Conservation (phyloP, 2,329 filamentous ascomycete species). For the Chrysoporthe cubensis region DNA sequence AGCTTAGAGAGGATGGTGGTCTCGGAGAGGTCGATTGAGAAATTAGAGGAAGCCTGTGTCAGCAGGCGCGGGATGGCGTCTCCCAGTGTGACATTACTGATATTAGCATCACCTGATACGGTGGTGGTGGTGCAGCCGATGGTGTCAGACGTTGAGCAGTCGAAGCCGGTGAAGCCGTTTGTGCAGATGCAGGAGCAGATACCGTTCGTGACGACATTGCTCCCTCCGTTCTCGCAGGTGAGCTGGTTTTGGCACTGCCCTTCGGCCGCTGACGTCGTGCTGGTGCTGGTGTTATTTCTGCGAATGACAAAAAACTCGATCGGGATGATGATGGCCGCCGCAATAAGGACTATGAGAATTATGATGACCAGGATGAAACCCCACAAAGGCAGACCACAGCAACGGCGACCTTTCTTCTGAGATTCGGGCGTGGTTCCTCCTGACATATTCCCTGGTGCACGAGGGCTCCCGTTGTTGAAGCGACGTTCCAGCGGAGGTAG, state of each 20-base stretch:
- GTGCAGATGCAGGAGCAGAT: slow-evolving; percentile 86
- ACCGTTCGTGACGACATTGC: slow-evolving; percentile 68
- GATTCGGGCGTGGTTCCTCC: slow-evolving; percentile 26
- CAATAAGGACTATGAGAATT: slow-evolving; percentile 71
- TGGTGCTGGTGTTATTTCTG: slow-evolving; percentile 41
- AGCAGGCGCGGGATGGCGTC: slow-evolving; percentile 77
- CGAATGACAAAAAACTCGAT: slow-evolving; percentile 66
- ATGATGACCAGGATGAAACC: slow-evolving; percentile 70
- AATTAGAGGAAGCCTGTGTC: slow-evolving; percentile 65
- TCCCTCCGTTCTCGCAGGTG: slow-evolving; percentile 79
- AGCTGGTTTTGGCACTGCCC: slow-evolving; percentile 63
- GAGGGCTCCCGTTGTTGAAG: slow-evolving; percentile 28
- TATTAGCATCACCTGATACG: slow-evolving; percentile 45
- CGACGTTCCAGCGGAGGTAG: slow-evolving; percentile 41
- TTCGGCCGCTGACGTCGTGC: slow-evolving; percentile 24
- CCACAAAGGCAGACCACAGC: slow-evolving; percentile 85
- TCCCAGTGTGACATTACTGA: slow-evolving; percentile 77
- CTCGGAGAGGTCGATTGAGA: slow-evolving; percentile 74
- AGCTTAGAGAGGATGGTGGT: slow-evolving; percentile 75
- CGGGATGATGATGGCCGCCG: slow-evolving; percentile 82
- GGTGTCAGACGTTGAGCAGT: slow-evolving; percentile 52
- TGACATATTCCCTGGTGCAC: background rate
- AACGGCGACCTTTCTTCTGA: slow-evolving; percentile 59
- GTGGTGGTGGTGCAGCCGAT: slow-evolving; percentile 59
- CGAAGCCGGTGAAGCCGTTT: slow-evolving; percentile 75